Conservation (phyloP, 345 rosid genomes). For the Psidium guajava region DNA sequence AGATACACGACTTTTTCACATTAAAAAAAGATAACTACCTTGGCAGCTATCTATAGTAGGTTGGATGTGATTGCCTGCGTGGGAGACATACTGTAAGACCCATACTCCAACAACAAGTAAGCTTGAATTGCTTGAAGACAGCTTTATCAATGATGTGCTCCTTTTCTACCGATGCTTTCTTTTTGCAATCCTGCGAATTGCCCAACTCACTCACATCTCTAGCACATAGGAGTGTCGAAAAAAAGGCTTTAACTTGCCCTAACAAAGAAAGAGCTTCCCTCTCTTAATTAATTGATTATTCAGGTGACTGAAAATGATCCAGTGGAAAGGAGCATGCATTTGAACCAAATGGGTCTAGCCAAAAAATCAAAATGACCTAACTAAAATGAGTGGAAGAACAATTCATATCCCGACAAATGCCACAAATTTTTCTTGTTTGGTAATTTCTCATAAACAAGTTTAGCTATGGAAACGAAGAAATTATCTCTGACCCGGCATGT, state of each 20-base stretch:
- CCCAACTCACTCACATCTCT: slow-evolving; percentile 2
- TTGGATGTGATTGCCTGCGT: too few relatives aligned
- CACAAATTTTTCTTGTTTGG: neutral
- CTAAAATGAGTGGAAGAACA: neutral
- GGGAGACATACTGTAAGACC: too few relatives aligned
- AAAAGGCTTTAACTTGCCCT: slow-evolving; percentile 52
- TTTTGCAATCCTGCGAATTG: neutral
- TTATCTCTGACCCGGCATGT: neutral
- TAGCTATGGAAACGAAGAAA: neutral
- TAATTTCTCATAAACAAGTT: neutral
- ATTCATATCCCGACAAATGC: neutral
- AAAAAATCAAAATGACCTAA: neutral
- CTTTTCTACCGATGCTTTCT: slow-evolving; percentile 16
- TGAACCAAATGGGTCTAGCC: neutral
- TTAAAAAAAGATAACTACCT: too few relatives aligned
- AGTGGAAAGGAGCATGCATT: neutral
- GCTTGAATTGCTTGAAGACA: slow-evolving; percentile 46
- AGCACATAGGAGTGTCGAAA: slow-evolving; percentile 18
- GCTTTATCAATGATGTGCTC: slow-evolving; percentile 5
- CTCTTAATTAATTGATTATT: neutral
- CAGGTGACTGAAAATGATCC: neutral
- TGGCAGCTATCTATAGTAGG: too few relatives aligned
- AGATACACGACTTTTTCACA: too few relatives aligned
- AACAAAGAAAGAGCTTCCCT: neutral
- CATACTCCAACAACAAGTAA: too few relatives aligned